These are phyloP conservation scores for Cryptosporidium tyzzeri DNA, from an alignment of 169 alveolate species.

Conservation along the genomic window DNA sequence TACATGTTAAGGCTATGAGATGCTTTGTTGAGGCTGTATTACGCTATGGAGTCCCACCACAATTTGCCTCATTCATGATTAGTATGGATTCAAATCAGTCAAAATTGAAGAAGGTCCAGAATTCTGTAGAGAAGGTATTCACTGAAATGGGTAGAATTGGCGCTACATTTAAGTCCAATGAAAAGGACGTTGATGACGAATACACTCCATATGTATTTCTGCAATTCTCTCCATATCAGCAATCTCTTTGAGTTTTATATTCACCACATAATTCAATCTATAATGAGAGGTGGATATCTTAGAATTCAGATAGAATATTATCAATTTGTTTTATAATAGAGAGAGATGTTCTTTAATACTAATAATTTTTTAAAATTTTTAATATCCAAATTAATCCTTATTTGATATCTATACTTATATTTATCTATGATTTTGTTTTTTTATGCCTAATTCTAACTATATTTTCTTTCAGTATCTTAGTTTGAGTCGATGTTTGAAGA, in stretches of 20 bases:
- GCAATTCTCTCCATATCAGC: slow-evolving; percentile 70
- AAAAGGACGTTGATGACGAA: slow-evolving; percentile 71
- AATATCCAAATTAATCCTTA: background rate
- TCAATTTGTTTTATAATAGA: background rate
- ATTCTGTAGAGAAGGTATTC: slow-evolving; percentile 76
- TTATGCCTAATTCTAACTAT: background rate
- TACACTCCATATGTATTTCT: slow-evolving; percentile 68
- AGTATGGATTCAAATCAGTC: slow-evolving; percentile 73
- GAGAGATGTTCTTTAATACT: background rate
- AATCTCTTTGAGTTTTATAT: slow-evolving; percentile 20
- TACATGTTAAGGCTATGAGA: slow-evolving; percentile 91
- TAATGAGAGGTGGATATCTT: background rate
- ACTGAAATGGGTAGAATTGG: slow-evolving; percentile 77
- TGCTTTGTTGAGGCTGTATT: slow-evolving; percentile 92
- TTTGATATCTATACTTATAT: background rate
- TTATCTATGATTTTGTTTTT: background rate
- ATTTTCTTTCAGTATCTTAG: background rate
- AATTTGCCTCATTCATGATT: slow-evolving; percentile 85
- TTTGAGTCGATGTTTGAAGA: slow-evolving; percentile 3
- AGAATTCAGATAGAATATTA: background rate
- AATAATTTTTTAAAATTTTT: background rate
- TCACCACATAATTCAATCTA: background rate
- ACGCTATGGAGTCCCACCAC: slow-evolving; percentile 90
- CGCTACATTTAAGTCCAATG: slow-evolving; percentile 54
- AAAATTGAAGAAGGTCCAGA: slow-evolving; percentile 76